Conservation (phyloP, 495 filamentous ascomycete genomes). For the Xylaria scruposa region DNA sequence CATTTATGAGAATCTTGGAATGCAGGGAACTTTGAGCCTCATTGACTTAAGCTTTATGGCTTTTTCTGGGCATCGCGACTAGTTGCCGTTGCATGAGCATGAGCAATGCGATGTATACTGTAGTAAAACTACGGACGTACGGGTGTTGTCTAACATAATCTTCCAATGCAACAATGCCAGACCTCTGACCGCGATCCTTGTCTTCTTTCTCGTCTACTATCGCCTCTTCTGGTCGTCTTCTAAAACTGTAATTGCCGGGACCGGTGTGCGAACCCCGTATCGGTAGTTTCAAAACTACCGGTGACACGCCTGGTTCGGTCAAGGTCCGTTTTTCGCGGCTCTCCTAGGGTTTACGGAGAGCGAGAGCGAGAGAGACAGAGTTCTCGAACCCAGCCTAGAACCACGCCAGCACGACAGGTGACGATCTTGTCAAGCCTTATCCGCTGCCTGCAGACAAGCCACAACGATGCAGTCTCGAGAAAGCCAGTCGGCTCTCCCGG, state of each 20-base stretch:
- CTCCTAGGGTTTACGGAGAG: neutral
- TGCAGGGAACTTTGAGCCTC: slow-evolving; percentile 2
- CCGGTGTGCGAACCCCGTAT: neutral
- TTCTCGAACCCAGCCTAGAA: slow-evolving; percentile 3
- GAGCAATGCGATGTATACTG: neutral
- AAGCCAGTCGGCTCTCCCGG: slow-evolving; percentile 9
- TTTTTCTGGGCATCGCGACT: slow-evolving; percentile 12
- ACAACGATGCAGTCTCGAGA: neutral
- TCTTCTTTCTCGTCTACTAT: neutral
- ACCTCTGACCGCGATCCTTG: neutral
- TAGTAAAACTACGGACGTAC: neutral
- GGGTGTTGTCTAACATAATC: neutral
- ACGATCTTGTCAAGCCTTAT: neutral
- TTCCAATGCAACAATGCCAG: neutral
- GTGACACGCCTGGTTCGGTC: neutral
- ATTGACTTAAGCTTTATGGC: slow-evolving; percentile 20
- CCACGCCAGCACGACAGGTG: neutral
- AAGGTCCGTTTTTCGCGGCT: neutral
- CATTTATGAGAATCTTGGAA: neutral
- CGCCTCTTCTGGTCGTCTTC: neutral
- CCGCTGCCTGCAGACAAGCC: neutral
- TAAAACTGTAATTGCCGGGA: neutral
- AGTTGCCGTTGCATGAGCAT: neutral
- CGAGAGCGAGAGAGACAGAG: no score
- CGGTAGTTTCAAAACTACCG: neutral